A percentile compares a stretch with the other conserved stretches of the same genome.
Conservation (phyloP, 177 flowering plant species). For the Vitis hybrid region DNA sequence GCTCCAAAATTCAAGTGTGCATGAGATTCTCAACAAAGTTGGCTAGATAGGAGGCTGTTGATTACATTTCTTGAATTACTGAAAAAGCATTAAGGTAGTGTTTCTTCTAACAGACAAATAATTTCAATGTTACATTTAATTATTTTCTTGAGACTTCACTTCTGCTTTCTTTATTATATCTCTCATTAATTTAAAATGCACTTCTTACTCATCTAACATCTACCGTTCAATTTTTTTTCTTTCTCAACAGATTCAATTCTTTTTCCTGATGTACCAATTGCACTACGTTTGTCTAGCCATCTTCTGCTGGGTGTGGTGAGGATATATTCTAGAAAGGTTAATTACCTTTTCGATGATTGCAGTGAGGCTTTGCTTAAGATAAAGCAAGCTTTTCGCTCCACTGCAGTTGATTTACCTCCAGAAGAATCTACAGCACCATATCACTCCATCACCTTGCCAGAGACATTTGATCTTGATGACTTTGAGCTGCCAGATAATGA, state of each 20-base stretch:
- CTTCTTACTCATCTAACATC: not conserved
- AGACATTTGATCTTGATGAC: conserved; percentile 99
- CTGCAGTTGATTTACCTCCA: conserved; percentile 96
- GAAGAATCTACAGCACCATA: conserved; percentile 98
- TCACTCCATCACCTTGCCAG: conserved; percentile 97
- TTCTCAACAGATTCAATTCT: conserved; percentile 80
- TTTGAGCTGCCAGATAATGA: conserved; percentile 96
- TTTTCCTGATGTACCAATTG: conserved; percentile 95
- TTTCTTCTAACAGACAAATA: too few species aligned
- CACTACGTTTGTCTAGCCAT: conserved; percentile 96
- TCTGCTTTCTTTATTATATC: conserved; percentile 5
- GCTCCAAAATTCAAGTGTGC: too few species aligned
- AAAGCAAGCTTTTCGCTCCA: conserved; percentile 97
- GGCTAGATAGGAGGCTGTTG: too few species aligned
- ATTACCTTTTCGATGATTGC: conserved; percentile 98
- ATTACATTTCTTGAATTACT: too few species aligned
- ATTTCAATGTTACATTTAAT: too few species aligned
- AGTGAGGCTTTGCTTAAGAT: conserved; percentile 95
- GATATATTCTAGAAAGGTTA: conserved; percentile 95
- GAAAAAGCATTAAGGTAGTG: too few species aligned
- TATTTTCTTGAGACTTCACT: too few species aligned
- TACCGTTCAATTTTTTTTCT: not conserved
- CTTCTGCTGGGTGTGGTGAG: conserved; percentile 98
- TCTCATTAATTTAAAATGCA: not conserved
- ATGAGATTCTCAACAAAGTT: too few species aligned